Conservation (phyloP, 148 eudicot species). For the Rhododendron ovatum region DNA sequence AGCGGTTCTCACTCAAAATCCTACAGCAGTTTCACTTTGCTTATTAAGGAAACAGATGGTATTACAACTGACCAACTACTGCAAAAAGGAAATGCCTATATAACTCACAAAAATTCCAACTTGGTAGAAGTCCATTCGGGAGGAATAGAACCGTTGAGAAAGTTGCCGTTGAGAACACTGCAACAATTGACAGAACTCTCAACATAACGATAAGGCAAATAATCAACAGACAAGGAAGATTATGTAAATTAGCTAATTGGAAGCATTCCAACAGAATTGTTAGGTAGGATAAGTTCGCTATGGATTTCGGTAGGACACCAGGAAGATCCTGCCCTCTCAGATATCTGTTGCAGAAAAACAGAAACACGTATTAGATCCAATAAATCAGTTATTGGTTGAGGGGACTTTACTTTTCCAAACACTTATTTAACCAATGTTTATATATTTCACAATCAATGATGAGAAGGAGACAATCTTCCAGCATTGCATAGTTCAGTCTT, state of each 20-base stretch:
- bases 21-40: constrained; percentile 22
- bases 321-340: constrained; percentile 39
- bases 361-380: neutral
- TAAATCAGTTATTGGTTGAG: neutral
- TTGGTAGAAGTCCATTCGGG: constrained; percentile 39
- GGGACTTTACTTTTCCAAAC: neutral
- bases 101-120: constrained; percentile 25
- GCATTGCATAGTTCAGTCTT: neutral
- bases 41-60: neutral
- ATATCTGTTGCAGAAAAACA: constrained; percentile 19
- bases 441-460: neutral
- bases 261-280: constrained; percentile 17
- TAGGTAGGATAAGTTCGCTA: constrained; percentile 27
- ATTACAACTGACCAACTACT: neutral
- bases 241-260: neutral
- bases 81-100: neutral
- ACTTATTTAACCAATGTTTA: neutral
- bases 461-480: neutral
- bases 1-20: constrained; percentile 32
- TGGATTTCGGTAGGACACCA: constrained; percentile 34
- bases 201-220: neutral
- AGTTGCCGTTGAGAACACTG: constrained; percentile 40
- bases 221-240: neutral
- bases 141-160: constrained; percentile 49
- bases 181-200: neutral